Base-by-base conservation (phyloP, 257 asterid genomes). In the Nicotiana knightiana region DNA sequence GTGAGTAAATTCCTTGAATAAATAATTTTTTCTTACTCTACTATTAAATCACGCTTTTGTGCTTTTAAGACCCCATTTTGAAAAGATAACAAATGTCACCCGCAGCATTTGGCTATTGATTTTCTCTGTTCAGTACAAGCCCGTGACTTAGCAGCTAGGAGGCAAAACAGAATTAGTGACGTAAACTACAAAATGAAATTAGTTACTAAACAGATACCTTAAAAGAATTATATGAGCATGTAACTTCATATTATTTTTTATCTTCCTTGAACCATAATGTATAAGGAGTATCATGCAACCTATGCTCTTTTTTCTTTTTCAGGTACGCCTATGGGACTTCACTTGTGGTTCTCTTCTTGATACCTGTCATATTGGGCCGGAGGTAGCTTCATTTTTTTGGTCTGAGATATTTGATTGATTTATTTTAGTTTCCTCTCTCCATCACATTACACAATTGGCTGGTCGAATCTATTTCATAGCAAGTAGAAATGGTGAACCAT, bases 291-390 rank as follows among this genome's bases (percentile, higher is more conserved):
- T 71, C 79, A 71, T 46, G 61, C 21, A 71, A 75, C 24, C 16
- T 26, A 30, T 16, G 57, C 61, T 71, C 9, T 37, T 37, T 61
- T 61, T 81, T 73, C 51, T 43, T 81, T 86, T 71, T 37, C 91
- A 96, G 99, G 98, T 96, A 81, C 97, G 98, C 30, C 84, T 96
- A 79, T 96, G 99, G 98, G 97, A 96, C 77, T 89, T 85, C 86
- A 76, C 88, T 71, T 86, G 90, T 83, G 98, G 99, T 71, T 85
- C 90, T 88, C 94, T 96, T 86, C 94, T 96, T 67, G 97, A 94
- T 86, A 92, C 95, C n/a, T 93, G 94, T 80, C 86, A 84, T 81
- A 90, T 92, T 80, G 93, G 95, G 75, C 85, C 88, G 63, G 82
- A 90, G 92, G 98, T 93, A 90, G 71, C 87, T 81, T 76, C 63